These are phyloP conservation scores for Aphanomyces stellatus DNA, from an alignment of 352 stramenopile species.

Conservation along the genomic window DNA sequence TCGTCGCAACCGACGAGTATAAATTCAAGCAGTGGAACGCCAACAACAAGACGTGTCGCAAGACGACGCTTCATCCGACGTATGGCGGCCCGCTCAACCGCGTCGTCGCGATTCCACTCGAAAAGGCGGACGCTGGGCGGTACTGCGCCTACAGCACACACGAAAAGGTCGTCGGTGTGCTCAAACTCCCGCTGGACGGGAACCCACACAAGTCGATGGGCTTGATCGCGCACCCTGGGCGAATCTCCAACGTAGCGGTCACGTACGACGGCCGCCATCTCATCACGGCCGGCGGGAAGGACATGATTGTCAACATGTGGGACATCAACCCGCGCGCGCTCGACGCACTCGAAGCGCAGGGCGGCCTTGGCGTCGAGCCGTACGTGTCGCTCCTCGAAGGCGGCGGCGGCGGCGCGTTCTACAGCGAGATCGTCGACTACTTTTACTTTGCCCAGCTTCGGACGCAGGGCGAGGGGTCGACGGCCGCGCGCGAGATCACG, in stretches of 20 bases:
- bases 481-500: conserved; percentile 52
- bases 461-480: conserved; percentile 85
- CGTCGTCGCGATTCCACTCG: conserved; percentile 52
- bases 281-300: conserved; percentile 78
- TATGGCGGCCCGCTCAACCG: conserved; percentile 85
- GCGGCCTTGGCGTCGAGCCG: conserved; percentile 37
- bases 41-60: conserved; percentile 85
- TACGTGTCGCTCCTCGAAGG: conserved; percentile 85
- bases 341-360: conserved; percentile 50
- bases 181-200: conserved; percentile 87
- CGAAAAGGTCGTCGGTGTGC: conserved; percentile 73
- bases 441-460: conserved; percentile 92
- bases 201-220: conserved; percentile 89
- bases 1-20: conserved; percentile 88
- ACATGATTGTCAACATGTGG: conserved; percentile 91
- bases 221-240: conserved; percentile 85
- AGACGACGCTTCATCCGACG: conserved; percentile 83
- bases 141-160: conserved; percentile 77
- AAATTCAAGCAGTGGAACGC: conserved; percentile 92
- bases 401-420: conserved; percentile 66
- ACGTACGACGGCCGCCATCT: conserved; percentile 81
- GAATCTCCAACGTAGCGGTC: conserved; percentile 80
- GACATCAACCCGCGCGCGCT: conserved; percentile 69
- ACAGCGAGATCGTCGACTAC: conserved; percentile 91
- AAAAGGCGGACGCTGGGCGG: conserved; percentile 20